Conservation (phyloP, 106 monocot species). For the Vanilla planifolia region DNA sequence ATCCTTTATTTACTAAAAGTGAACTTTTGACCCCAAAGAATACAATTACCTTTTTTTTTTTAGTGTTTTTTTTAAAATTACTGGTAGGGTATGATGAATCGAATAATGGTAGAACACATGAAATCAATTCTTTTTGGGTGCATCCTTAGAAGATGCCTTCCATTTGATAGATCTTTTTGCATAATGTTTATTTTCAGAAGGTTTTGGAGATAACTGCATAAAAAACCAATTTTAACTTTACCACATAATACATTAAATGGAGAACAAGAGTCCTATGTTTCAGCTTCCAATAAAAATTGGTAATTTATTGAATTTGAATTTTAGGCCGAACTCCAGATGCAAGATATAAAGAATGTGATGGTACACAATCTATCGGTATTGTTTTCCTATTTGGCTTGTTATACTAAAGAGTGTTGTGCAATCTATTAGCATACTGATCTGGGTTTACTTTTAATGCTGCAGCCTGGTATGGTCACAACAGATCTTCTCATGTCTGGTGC, state of each 20-base stretch:
- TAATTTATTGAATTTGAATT: neutral
- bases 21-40: too few relatives aligned
- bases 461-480: conserved; percentile 99
- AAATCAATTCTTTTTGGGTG: neutral
- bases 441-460: conserved; percentile 16
- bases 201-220: neutral
- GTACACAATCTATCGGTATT: conserved; percentile 90
- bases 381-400: neutral
- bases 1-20: too few relatives aligned
- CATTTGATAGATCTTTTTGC: neutral
- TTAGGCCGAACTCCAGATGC: conserved; percentile 93
- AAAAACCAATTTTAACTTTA: neutral
- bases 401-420: conserved; percentile 10
- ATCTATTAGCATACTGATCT: conserved; percentile 42
- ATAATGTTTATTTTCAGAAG: neutral
- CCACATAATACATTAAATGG: neutral
- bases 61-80: too few relatives aligned
- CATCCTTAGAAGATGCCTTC: neutral
- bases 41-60: too few relatives aligned
- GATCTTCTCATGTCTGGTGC: conserved; percentile 99
- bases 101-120: too few relatives aligned
- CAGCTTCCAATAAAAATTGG: neutral
- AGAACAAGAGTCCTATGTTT: neutral
- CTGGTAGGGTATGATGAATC: too few relatives aligned
- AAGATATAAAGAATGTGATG: conserved; percentile 92